Evolutionary conservation across 2,329 filamentous ascomycete genomes (phyloP), one percentile per base, ranked within the genome.

Genomic region (Colletotrichum shisoi): DNA sequence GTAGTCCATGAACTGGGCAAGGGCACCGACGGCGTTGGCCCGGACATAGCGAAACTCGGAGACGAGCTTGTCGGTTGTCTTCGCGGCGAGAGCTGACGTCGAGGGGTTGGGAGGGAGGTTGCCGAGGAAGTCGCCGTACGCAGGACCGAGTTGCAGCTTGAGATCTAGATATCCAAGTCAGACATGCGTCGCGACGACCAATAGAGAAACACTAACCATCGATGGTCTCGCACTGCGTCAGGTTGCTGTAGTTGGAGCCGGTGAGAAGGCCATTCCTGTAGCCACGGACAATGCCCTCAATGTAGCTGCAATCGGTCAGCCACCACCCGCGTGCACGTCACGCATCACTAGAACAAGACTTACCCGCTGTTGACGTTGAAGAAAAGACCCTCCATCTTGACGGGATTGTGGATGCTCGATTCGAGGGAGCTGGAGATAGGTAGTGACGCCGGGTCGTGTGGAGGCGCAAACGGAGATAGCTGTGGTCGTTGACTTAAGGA

Each of bases 41-140:
- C 96, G 92, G 52, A 99, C 86, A 79, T 99, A 99, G 76, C 93
- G 90, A 79, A 99, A 99, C 79, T 99, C 95, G 71, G 94, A 91
- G 71, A 99, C 94, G 71, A 99, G 89, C 84, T 99, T 99, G 78
- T 99, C 95, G 74, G 95, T 97, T 62, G 95, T 95, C 83, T 95
- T 97, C 74, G 92, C 88, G 68, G 95, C 95, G 73, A 99, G 92
- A 72, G 91, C 90, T 71, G 95, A 98, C 45, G 95, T 99, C 52
- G 95, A 98, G 65, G 95, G 94, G 80, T 98, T 98, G 39, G 95
- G 95, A 65, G 95, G 94, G 58, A 99, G 90, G 70, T 92, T 89
- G 71, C 92, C 90, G 72, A 99, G 92, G 81, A 97, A 97, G 81
- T 99, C 95, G 80, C 96, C 95, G 75, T 99, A 99, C 58, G 95